Conservation (phyloP, 176 grass and related monocot genomes). For the Aegilops umbellulata region DNA sequence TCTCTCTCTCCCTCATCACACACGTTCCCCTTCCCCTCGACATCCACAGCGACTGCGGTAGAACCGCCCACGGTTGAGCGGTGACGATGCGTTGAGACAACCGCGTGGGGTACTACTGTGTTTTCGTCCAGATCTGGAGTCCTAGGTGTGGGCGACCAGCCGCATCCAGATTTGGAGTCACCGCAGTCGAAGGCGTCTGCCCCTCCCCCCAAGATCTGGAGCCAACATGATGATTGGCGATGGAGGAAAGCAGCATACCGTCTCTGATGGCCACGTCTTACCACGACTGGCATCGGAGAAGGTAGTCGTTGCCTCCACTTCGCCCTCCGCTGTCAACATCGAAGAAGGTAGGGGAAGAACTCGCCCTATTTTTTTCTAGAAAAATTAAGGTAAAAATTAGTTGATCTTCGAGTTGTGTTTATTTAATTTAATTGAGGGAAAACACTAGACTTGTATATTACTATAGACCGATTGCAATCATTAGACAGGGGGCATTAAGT, state of each 20-base stretch:
- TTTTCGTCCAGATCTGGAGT: no score
- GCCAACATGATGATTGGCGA: background rate
- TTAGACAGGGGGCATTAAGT: no score
- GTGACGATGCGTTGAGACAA: background rate
- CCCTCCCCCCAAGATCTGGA: no score
- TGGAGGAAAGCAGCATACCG: background rate
- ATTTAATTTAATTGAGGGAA: background rate
- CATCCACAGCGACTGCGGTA: background rate
- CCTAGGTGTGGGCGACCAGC: no score
- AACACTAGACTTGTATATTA: no score
- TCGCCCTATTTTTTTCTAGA: background rate
- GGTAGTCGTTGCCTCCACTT: background rate
- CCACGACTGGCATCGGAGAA: background rate
- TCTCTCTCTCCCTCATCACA: no score
- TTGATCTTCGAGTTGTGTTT: background rate
- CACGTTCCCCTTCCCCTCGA: background rate
- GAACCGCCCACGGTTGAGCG: background rate
- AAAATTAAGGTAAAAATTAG: background rate
- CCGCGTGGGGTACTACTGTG: background rate
- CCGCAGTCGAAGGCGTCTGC: no score
- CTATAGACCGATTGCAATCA: no score
- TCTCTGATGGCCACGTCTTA: background rate
- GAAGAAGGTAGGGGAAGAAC: background rate
- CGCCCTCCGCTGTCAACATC: background rate
- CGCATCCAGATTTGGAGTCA: no score